Conservation (phyloP, 2,329 filamentous ascomycete species). For the Hypoxylon sp. region DNA sequence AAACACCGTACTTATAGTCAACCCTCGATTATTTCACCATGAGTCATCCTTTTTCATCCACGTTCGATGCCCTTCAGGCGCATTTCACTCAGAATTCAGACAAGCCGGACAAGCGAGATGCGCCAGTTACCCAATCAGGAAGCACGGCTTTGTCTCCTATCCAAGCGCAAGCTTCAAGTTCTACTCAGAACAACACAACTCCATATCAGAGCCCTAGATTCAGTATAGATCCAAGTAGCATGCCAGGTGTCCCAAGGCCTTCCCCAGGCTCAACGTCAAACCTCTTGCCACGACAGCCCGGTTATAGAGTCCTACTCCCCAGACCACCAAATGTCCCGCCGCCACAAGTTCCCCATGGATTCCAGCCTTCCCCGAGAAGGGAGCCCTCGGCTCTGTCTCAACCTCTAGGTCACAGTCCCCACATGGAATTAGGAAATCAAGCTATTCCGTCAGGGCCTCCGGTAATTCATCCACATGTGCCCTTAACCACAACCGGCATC, state of each 20-base stretch:
- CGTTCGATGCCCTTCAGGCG: slow-evolving; percentile 50
- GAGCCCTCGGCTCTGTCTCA: slow-evolving; percentile 5
- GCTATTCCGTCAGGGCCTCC: slow-evolving; percentile 10
- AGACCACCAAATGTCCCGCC: slow-evolving; percentile 8
- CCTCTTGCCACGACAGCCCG: not conserved
- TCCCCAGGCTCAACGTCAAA: not conserved
- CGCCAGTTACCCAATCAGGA: slow-evolving; percentile 19
- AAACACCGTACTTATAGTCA: not conserved
- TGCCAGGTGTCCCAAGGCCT: slow-evolving; percentile 1
- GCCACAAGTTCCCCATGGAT: slow-evolving; percentile 4
- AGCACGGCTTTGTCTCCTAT: slow-evolving; percentile 4
- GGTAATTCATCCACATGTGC: not conserved
- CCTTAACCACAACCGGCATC: not conserved
- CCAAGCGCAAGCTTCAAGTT: slow-evolving; percentile 4
- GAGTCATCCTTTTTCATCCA: slow-evolving; percentile 48
- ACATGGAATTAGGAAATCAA: not conserved
- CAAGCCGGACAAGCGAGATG: slow-evolving; percentile 26
- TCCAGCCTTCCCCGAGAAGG: slow-evolving; percentile 3
- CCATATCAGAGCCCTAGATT: not conserved
- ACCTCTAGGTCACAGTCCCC: not conserved
- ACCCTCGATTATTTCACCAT: slow-evolving; percentile 36
- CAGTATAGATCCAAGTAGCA: not conserved
- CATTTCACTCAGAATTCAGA: slow-evolving; percentile 43
- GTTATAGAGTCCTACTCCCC: slow-evolving; percentile 5
- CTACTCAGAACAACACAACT: not conserved